Base-by-base conservation (phyloP, 768 basidiomycete genomes). In the Auriscalpium microsporum region DNA sequence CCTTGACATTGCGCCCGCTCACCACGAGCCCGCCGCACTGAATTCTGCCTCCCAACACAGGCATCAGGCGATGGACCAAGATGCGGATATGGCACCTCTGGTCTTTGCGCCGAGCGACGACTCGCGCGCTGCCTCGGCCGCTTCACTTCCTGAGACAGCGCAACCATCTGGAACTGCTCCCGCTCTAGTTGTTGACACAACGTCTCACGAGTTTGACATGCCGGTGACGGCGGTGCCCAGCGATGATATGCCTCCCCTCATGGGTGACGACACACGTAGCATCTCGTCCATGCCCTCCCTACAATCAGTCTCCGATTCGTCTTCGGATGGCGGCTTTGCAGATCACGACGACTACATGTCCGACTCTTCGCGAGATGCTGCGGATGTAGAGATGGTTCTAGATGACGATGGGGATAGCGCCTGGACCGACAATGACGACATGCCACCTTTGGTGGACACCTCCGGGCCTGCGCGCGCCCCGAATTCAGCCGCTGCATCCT, bases 341-440 rank as follows among this genome's bases (percentile, higher is more conserved):
- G 48, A 21, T 23, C 42, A 59, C 14, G 58, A 59, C 23, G 40
- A 38, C 23, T 28, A 28, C 28, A 57, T 47, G 48, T 59, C 58
- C 28, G 56, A 59, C 9, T 59, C 58, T 19, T 57, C 58, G 14
- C 54, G 21, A 21, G 60, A 61, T 53, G 60, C 60, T 38, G 36
- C 47, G 23, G 60, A 61, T 17, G 58, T 61, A 7, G 60, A 61
- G 52, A 61, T 61, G 60, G 38, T 49, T 6, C 57, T 58, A 17
- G 40, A 50, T 13, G 54, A 58, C 3, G 40, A 42, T 17, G 40
- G 17, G 14, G 40, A 42, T 9, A 42, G 40, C 17, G 40, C 40
- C 40, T 42, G 40, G 40, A 42, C 40, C 40, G 59, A 58, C 33
- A 13, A 35, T 10, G 56, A 57, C 35, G 36, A 2, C 23, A 19